Evolutionary conservation across 2,329 filamentous ascomycete genomes (phyloP), one percentile per base, ranked within the genome.

Genomic region (Fusarium lyarnte): DNA sequence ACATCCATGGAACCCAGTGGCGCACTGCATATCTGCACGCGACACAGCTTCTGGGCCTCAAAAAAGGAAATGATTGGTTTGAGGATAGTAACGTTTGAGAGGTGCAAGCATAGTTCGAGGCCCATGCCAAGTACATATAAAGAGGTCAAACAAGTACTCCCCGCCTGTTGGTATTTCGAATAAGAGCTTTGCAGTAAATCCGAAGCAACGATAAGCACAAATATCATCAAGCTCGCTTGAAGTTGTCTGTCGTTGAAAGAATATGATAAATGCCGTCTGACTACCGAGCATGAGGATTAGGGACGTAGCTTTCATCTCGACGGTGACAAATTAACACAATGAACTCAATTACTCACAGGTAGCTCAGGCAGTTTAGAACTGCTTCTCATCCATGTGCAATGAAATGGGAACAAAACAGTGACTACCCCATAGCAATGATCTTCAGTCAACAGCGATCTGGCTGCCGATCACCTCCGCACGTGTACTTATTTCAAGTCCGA

Each of bases 21-120:
- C 66, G 66, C 45, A 55, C 61, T 57, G 66, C 33, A 65, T 58
- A 41, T 59, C 70, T 69, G 70, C 70, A 73, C 70, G 70, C 70
- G 70, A 73, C 70, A 73, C 70, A 58, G 43, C 39, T 47, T 63
- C 62, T 49, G 23, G 51, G 27, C 36, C 54, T 55, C 51, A 35
- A 59, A 42, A 39, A 35, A 16, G 25, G 49, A 21, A 33, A 35
- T 68, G 61, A 73, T 73, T 73, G 66, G 70, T n/a, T 27, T 12
- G 14, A 66, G n/a, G 12, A 21, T 35, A 17, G 16, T 38, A 35
- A 21, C 36, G 41, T 65, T 35, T 51, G 47, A 52, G n/a, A 64
- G 54, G 36, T 58, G 53, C 68, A 72, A 27, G 52, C 39, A 49
- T 41, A 52, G 33, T 31, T 46, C 42, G 45, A 46, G 49, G n/a